Evolutionary conservation across 257 asterid genomes (phyloP).

Genomic region (Nicotiana tabacum): DNA sequence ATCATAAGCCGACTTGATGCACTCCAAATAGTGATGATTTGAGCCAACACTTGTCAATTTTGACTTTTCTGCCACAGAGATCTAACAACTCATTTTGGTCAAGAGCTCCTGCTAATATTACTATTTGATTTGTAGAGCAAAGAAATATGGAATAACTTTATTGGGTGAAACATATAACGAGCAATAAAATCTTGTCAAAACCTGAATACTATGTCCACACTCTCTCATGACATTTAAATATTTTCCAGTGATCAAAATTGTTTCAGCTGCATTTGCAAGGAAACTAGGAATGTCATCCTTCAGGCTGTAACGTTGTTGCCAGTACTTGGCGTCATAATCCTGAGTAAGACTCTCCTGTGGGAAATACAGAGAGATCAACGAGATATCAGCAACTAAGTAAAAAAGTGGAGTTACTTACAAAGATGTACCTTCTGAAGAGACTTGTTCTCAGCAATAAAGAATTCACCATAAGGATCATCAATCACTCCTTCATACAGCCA

Average conservation of each 20-base stretch:
- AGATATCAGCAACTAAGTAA: not conserved
- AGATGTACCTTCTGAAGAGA: constrained; percentile 77
- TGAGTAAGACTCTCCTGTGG: constrained; percentile 90
- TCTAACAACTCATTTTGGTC: constrained; percentile 52
- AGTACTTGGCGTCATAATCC: constrained; percentile 93
- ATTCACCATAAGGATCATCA: constrained; percentile 93
- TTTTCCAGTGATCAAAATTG: constrained; percentile 90
- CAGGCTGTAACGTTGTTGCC: constrained; percentile 97
- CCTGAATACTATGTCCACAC: constrained; percentile 94
- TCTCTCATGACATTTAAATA: constrained; percentile 98
- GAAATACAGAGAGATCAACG: constrained; percentile 23
- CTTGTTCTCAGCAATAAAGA: constrained; percentile 94
- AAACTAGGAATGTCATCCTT: constrained; percentile 92
- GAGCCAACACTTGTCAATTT: constrained; percentile 79
- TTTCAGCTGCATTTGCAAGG: constrained; percentile 94
- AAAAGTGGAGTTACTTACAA: constrained; percentile 10
- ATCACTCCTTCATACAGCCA: constrained; percentile 98
- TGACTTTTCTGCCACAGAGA: constrained; percentile 75
- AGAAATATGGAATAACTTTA: not conserved
- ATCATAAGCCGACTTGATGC: constrained; percentile 90
- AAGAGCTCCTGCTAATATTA: constrained; percentile 22
- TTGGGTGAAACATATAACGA: not conserved
- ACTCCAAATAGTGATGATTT: constrained; percentile 90
- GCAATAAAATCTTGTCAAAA: constrained; percentile 21
- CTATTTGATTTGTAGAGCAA: constrained; percentile 12